These are phyloP conservation scores for Cantharellus cinnabarinus DNA, from an alignment of 768 basidiomycete genomes.

Conservation along the genomic window DNA sequence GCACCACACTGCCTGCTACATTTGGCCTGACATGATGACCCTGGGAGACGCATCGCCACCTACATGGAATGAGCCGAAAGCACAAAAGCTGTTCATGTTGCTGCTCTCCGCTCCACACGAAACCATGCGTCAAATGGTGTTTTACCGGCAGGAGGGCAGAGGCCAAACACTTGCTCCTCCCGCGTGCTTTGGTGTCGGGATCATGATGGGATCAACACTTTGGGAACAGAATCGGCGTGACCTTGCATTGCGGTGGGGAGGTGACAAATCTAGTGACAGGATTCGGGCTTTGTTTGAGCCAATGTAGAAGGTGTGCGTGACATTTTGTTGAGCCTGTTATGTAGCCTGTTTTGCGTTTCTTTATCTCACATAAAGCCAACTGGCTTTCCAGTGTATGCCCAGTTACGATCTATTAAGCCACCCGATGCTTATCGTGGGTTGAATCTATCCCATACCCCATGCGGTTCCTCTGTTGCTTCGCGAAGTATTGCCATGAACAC, in stretches of 20 bases:
- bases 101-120: not conserved
- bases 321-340: not conserved
- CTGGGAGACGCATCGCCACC: not conserved
- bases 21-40: constrained; percentile 42
- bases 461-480: too few species aligned
- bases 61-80: not conserved
- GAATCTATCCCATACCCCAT: too few species aligned
- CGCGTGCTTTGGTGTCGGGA: not conserved
- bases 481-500: not conserved
- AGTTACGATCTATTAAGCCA: not conserved
- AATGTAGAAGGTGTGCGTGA: not conserved
- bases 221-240: not conserved
- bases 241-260: not conserved
- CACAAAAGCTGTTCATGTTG: not conserved
- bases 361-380: not conserved
- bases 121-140: not conserved
- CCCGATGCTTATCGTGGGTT: not conserved
- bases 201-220: not conserved
- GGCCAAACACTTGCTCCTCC: not conserved
- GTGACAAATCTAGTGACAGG: not conserved
- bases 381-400: not conserved
- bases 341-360: not conserved
- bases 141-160: not conserved
- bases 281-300: not conserved
- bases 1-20: constrained; percentile 56